phyloP scores from a whole-genome alignment of 257 asterid genomes.

The Scutellaria galericulata region DNA sequence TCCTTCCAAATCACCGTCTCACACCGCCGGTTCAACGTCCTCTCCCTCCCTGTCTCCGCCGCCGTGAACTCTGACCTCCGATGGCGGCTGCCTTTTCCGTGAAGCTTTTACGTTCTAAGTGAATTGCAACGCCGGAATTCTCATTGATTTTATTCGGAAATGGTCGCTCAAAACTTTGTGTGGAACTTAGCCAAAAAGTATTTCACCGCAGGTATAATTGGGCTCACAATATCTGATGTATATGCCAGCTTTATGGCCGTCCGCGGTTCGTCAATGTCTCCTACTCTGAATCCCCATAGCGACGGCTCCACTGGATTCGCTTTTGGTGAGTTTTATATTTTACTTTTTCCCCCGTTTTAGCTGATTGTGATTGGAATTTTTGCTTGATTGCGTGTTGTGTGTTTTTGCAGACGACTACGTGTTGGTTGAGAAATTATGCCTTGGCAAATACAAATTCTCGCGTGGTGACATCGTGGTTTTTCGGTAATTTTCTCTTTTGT shows the following conservation, averaged over 20 bases:
- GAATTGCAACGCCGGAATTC: background rate
- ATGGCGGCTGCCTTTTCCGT: constrained; percentile 25
- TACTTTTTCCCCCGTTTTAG: background rate
- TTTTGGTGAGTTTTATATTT: constrained; percentile 46
- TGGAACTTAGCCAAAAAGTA: constrained; percentile 57
- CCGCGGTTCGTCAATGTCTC: constrained; percentile 87
- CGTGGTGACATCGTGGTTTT: constrained; percentile 83
- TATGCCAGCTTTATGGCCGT: constrained; percentile 70
- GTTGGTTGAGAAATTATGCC: constrained; percentile 83
- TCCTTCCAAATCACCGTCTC: too few relatives aligned
- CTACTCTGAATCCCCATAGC: constrained; percentile 72
- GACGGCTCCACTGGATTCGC: constrained; percentile 38
- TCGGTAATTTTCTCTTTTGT: constrained; percentile 48
- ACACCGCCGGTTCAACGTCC: too few relatives aligned
- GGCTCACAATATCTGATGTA: constrained; percentile 77
- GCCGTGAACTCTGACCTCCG: constrained; percentile 3
- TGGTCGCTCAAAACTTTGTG: constrained; percentile 50
- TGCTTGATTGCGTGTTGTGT: constrained; percentile 6
- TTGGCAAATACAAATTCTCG: constrained; percentile 72
- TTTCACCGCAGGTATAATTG: constrained; percentile 64
- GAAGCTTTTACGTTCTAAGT: background rate
- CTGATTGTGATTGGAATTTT: background rate
- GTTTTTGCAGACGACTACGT: constrained; percentile 69
- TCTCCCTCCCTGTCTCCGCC: too few relatives aligned
- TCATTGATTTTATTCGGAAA: constrained; percentile 24